A percentile compares a stretch with the other conserved stretches of the same genome.
These are phyloP conservation scores for Nematocida ironsii DNA, from an alignment of 371 early-diverging fungal genomes.

Conservation along the genomic window DNA sequence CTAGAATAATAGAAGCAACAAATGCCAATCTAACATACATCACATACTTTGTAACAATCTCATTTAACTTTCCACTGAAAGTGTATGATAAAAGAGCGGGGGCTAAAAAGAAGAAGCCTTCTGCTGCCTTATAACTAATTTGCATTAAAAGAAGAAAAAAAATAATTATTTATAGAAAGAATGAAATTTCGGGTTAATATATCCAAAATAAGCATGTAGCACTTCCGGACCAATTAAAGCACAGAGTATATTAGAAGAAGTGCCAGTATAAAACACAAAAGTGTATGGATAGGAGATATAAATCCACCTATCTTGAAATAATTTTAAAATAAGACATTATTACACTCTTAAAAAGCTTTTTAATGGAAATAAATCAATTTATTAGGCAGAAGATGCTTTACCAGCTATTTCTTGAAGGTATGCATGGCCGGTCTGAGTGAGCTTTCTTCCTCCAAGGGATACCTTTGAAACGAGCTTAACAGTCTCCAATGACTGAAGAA, in stretches of 20 bases:
- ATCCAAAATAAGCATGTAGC: neutral
- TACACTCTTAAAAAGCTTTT: too few relatives aligned
- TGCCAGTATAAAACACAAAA: too few relatives aligned
- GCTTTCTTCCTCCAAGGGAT: slow-evolving; percentile 46
- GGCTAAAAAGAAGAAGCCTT: slow-evolving; percentile 39
- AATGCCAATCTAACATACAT: slow-evolving; percentile 53
- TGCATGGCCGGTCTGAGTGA: slow-evolving; percentile 19
- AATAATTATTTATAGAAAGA: slow-evolving; percentile 15
- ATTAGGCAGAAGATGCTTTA: slow-evolving; percentile 27
- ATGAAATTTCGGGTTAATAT: neutral
- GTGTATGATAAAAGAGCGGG: slow-evolving; percentile 27
- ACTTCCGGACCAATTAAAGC: neutral
- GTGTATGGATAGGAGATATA: too few relatives aligned
- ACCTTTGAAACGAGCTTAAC: slow-evolving; percentile 27
- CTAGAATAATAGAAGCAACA: slow-evolving; percentile 58
- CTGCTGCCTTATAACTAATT: slow-evolving; percentile 57
- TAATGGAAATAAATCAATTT: slow-evolving; percentile 8
- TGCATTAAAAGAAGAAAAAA: slow-evolving; percentile 35
- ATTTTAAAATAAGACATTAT: too few relatives aligned
- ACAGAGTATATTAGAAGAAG: too few relatives aligned
- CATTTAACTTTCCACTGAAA: slow-evolving; percentile 14
- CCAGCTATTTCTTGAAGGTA: slow-evolving; percentile 39
- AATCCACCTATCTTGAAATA: too few relatives aligned
- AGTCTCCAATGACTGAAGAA: slow-evolving; percentile 39
- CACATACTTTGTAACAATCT: slow-evolving; percentile 19